Conservation (phyloP, 805 yeast species). For the Hanseniaspora meyeri region DNA sequence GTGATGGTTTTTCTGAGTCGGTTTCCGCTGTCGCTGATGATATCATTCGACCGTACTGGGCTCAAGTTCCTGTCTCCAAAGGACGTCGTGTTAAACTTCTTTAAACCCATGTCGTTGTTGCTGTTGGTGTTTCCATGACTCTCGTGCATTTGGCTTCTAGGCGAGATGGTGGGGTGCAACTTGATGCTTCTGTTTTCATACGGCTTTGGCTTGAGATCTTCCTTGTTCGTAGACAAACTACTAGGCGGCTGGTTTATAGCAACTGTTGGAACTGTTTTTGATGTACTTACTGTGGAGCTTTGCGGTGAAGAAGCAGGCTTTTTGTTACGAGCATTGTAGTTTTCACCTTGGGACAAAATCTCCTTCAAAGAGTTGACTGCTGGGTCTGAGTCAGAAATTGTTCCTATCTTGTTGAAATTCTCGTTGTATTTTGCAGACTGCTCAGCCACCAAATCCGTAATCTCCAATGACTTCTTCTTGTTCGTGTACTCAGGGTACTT, state of each 20-base stretch:
- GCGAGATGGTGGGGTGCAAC: conserved; percentile 3
- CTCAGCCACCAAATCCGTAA: conserved; percentile 4
- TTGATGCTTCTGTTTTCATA: conserved; percentile 5
- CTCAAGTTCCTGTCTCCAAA: neutral
- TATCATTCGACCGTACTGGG: neutral
- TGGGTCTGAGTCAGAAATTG: neutral
- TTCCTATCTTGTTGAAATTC: conserved; percentile 2
- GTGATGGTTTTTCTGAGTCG: neutral
- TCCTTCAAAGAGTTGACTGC: neutral
- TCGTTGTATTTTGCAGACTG: conserved; percentile 13
- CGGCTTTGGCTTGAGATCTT: neutral
- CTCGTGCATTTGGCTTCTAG: neutral
- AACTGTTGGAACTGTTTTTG: neutral
- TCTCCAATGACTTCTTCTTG: conserved; percentile 1
- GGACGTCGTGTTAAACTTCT: conserved; percentile 1
- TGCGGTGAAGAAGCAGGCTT: neutral
- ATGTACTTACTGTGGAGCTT: neutral
- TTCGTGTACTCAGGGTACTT: conserved; percentile 1
- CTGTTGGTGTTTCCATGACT: neutral
- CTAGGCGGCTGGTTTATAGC: neutral
- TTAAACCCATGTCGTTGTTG: neutral
- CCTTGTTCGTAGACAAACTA: neutral
- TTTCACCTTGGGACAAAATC: conserved; percentile 10
- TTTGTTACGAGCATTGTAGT: neutral
- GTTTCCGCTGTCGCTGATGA: neutral